Percentiles rank a stretch among this genome's conserved stretches.
Evolutionary conservation across 2,329 filamentous ascomycete species (phyloP).

Genomic region (Epicoccum nigrum): DNA sequence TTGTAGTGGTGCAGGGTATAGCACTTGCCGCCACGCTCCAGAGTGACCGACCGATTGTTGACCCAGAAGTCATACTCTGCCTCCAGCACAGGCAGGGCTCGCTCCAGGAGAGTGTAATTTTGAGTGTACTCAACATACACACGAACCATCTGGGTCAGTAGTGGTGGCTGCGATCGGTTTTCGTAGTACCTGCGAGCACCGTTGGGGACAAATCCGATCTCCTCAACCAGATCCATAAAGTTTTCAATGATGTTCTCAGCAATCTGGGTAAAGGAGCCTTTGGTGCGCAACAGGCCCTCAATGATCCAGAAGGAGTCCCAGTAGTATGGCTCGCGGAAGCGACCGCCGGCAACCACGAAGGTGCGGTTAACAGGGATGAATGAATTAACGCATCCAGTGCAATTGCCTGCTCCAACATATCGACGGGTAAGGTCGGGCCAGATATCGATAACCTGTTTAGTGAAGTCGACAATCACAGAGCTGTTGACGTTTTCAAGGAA

Average conservation of each 20-base stretch:
- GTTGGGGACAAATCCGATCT: slow-evolving; percentile 71
- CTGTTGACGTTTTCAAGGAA: slow-evolving; percentile 65
- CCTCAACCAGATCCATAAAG: slow-evolving; percentile 69
- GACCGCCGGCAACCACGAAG: slow-evolving; percentile 74
- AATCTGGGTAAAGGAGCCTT: slow-evolving; percentile 67
- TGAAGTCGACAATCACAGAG: slow-evolving; percentile 65
- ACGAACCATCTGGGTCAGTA: slow-evolving; percentile 70
- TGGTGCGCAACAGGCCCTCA: slow-evolving; percentile 68
- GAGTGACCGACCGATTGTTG: slow-evolving; percentile 63
- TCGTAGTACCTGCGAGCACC: slow-evolving; percentile 71
- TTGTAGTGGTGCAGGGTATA: slow-evolving; percentile 66
- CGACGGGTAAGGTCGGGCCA: slow-evolving; percentile 71
- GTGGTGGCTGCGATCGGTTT: slow-evolving; percentile 70
- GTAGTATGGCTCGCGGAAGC: slow-evolving; percentile 73
- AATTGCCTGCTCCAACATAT: slow-evolving; percentile 58
- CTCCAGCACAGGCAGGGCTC: slow-evolving; percentile 67
- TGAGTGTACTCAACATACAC: slow-evolving; percentile 69
- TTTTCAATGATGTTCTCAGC: slow-evolving; percentile 73
- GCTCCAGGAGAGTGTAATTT: slow-evolving; percentile 64
- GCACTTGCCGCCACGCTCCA: slow-evolving; percentile 55
- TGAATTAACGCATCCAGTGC: slow-evolving; percentile 66
- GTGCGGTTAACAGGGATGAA: slow-evolving; percentile 71
- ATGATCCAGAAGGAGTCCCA: slow-evolving; percentile 75
- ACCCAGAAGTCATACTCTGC: slow-evolving; percentile 69
- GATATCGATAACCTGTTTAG: slow-evolving; percentile 68